Evolutionary conservation across 2,329 filamentous ascomycete species (phyloP).

Genomic region (Colletotrichum orbiculare): DNA sequence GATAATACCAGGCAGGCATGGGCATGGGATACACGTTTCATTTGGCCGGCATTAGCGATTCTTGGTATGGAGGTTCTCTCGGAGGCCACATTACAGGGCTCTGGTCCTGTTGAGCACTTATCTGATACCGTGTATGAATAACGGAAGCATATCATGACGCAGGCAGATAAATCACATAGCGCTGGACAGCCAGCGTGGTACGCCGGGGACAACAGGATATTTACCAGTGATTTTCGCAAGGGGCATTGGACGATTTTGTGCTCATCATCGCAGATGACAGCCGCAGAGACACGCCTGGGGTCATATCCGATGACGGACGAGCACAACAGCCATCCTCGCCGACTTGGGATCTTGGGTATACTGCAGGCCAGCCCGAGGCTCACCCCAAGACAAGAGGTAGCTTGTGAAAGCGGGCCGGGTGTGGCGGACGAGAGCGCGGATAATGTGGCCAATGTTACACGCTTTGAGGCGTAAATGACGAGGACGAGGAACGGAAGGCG

Average conservation of each 20-base stretch:
- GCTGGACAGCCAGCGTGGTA: constrained; percentile 19
- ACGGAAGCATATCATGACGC: constrained; percentile 27
- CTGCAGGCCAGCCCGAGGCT: constrained; percentile 21
- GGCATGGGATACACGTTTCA: constrained; percentile 13
- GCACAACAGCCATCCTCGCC: constrained; percentile 1
- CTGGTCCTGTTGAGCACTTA: not conserved
- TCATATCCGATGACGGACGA: not conserved
- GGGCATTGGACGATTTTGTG: too few relatives aligned
- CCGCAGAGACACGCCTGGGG: not conserved
- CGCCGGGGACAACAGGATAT: constrained; percentile 19
- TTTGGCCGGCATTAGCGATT: constrained; percentile 18
- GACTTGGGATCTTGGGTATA: constrained; percentile 7
- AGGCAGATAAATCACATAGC: constrained; percentile 16
- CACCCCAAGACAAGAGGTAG: constrained; percentile 26
- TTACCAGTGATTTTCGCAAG: too few relatives aligned
- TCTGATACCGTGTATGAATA: constrained; percentile 18
- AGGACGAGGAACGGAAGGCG: too few relatives aligned
- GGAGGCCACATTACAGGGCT: not conserved
- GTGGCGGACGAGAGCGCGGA: constrained; percentile 5
- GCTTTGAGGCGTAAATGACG: not conserved
- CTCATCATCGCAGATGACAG: not conserved
- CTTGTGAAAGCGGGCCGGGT: constrained; percentile 34
- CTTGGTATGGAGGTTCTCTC: constrained; percentile 5
- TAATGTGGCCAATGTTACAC: constrained; percentile 12
- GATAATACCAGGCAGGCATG: constrained; percentile 25